Evolutionary conservation across 2,329 filamentous ascomycete species (phyloP).

Genomic region (Ambrosiella xylebori): DNA sequence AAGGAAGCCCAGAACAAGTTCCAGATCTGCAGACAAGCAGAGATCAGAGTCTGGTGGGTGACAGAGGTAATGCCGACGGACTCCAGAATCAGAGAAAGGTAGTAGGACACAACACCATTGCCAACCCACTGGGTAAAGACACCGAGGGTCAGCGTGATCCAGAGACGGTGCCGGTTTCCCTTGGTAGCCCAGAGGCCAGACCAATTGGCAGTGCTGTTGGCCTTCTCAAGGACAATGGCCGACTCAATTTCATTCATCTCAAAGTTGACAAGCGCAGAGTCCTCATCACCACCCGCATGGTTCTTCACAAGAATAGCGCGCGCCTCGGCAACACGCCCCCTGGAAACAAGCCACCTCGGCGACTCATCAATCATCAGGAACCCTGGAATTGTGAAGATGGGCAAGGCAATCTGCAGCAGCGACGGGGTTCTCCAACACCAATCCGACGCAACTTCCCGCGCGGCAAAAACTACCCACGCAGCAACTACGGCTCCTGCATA

Average conservation of each 20-base stretch:
- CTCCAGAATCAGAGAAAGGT: conserved; percentile 28
- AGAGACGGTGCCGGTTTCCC: conserved; percentile 32
- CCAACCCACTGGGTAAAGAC: conserved; percentile 38
- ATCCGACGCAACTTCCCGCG: conserved; percentile 18
- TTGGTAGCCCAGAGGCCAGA: conserved; percentile 31
- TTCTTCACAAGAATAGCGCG: conserved; percentile 23
- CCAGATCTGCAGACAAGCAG: conserved; percentile 19
- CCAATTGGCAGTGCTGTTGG: conserved; percentile 33
- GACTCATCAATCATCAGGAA: conserved; percentile 19
- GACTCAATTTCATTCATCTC: conserved; percentile 44
- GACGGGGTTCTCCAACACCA: conserved; percentile 25
- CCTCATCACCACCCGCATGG: conserved; percentile 33
- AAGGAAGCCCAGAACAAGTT: conserved; percentile 25
- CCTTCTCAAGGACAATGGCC: conserved; percentile 35
- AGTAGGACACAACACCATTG: conserved; percentile 33
- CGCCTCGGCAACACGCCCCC: conserved; percentile 20
- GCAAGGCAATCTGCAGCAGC: conserved; percentile 25
- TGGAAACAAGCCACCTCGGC: conserved; percentile 20
- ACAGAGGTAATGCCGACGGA: conserved; percentile 28
- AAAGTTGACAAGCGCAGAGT: conserved; percentile 35
- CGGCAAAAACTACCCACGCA: conserved; percentile 27
- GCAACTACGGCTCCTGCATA: conserved; percentile 29
- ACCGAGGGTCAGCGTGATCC: conserved; percentile 32
- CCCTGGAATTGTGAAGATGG: conserved; percentile 23
- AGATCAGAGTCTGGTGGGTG: conserved; percentile 24